phyloP scores from a whole-genome alignment of 768 basidiomycete species.

The Hirschioporus abietinus region DNA sequence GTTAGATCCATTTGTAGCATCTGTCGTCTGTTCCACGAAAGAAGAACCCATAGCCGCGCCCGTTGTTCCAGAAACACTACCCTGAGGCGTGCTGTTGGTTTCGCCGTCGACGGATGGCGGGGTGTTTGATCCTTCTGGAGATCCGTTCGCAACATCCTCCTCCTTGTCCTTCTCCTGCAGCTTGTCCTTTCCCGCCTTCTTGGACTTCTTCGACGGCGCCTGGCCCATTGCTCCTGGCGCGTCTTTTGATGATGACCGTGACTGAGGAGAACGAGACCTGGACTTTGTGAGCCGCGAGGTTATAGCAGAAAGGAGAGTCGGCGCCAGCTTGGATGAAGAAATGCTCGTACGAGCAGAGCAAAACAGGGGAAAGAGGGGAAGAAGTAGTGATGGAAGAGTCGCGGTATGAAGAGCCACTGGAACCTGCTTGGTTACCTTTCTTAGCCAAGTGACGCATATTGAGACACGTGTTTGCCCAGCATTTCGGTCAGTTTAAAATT shows the following conservation, averaged over 20 bases:
- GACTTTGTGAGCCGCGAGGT: constrained; percentile 67
- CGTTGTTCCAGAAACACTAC: constrained; percentile 40
- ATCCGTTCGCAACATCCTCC: constrained; percentile 24
- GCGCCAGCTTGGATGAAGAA: constrained; percentile 60
- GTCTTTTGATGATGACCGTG: constrained; percentile 36
- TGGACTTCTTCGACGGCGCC: constrained; percentile 77
- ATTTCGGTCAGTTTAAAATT: constrained; percentile 12
- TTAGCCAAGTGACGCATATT: neutral
- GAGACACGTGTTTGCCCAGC: neutral
- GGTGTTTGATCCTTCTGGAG: constrained; percentile 27
- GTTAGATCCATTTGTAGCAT: neutral
- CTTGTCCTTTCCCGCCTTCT: constrained; percentile 66
- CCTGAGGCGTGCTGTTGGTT: constrained; percentile 32
- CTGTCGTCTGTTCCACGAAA: neutral
- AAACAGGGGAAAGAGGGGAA: constrained; percentile 7
- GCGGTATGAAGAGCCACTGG: constrained; percentile 8
- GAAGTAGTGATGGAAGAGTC: constrained; percentile 8
- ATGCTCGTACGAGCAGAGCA: neutral
- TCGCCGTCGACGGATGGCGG: constrained; percentile 33
- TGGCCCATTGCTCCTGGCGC: constrained; percentile 64
- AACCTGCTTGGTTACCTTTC: constrained; percentile 2
- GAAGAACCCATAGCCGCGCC: constrained; percentile 15
- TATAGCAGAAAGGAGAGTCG: constrained; percentile 72
- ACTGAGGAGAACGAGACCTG: constrained; percentile 68
- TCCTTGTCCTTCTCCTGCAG: constrained; percentile 38